Evolutionary conservation across 2,329 filamentous ascomycete genomes (phyloP).

Genomic region (Pestalotiopsis sp.): DNA sequence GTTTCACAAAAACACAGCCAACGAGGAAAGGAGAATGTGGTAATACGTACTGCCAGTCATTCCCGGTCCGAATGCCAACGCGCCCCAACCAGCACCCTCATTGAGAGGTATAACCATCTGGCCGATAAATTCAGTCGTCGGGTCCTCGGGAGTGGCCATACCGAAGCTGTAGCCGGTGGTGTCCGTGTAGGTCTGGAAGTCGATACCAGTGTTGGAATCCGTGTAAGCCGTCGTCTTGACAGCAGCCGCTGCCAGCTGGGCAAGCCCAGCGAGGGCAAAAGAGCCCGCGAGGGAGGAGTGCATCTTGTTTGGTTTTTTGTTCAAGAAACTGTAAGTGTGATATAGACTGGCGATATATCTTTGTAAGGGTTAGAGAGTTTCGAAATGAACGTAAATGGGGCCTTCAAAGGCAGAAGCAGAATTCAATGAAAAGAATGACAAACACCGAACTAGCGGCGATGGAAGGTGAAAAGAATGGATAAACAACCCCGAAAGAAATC

Average conservation of each 20-base stretch:
- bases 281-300: background rate
- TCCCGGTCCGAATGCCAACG: background rate
- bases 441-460: conserved; percentile 11
- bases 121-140: conserved; percentile 1
- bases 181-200: conserved; percentile 2
- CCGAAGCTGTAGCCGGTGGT: conserved; percentile 5
- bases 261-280: background rate
- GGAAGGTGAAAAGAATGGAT: conserved; percentile 2
- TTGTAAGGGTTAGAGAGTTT: background rate
- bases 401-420: conserved; percentile 1
- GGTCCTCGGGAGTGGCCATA: background rate
- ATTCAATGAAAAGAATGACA: conserved; percentile 4
- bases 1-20: background rate
- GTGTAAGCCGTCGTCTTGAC: conserved; percentile 7
- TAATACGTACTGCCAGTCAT: conserved; percentile 7
- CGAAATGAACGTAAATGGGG: background rate
- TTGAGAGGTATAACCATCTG: background rate
- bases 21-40: background rate
- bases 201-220: conserved; percentile 9
- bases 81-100: conserved; percentile 8
- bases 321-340: background rate
- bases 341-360: background rate
- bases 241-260: background rate
- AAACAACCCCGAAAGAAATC: background rate
- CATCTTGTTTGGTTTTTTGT: background rate